Evolutionary conservation across 768 basidiomycete genomes (phyloP).

Genomic region (Aureoboletus auriporus): DNA sequence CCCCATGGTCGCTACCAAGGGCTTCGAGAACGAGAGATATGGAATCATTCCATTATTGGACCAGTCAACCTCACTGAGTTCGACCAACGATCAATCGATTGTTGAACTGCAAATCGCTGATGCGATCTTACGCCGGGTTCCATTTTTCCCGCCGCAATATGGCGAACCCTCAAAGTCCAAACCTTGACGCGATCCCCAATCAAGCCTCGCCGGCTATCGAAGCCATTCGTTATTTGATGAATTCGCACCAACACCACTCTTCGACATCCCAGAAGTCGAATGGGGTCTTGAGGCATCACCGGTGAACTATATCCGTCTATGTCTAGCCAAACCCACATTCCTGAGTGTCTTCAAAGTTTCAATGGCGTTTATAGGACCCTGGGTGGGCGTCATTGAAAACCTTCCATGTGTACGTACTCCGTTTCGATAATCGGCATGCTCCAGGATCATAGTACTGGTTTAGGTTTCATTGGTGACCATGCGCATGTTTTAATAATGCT

Average conservation of each 20-base stretch:
- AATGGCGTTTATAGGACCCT: slow-evolving; percentile 35
- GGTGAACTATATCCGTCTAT: too few relatives aligned
- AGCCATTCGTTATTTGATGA: slow-evolving; percentile 54
- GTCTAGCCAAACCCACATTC: slow-evolving; percentile 50
- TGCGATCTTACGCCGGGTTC: slow-evolving; percentile 52
- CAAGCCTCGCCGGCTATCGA: slow-evolving; percentile 47
- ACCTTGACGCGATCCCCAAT: slow-evolving; percentile 43
- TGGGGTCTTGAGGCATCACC: slow-evolving; percentile 55
- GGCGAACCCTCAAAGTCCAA: slow-evolving; percentile 6
- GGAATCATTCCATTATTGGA: slow-evolving; percentile 39
- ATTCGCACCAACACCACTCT: slow-evolving; percentile 51
- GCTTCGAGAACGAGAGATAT: slow-evolving; percentile 50
- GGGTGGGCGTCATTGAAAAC: too few relatives aligned
- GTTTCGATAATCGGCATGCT: slow-evolving; percentile 52
- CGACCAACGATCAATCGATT: slow-evolving; percentile 62
- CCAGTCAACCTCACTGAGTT: slow-evolving; percentile 50
- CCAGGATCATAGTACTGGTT: slow-evolving; percentile 37
- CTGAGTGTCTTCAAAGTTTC: slow-evolving; percentile 40
- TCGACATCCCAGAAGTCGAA: slow-evolving; percentile 50
- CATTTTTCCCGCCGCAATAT: slow-evolving; percentile 41
- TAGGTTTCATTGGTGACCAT: slow-evolving; percentile 60
- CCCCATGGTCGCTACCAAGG: slow-evolving; percentile 44
- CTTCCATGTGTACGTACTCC: slow-evolving; percentile 37
- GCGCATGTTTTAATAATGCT: slow-evolving; percentile 53
- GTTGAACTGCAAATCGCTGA: slow-evolving; percentile 48